Conservation (phyloP, 768 basidiomycete genomes). For the Amanita inopinata region DNA sequence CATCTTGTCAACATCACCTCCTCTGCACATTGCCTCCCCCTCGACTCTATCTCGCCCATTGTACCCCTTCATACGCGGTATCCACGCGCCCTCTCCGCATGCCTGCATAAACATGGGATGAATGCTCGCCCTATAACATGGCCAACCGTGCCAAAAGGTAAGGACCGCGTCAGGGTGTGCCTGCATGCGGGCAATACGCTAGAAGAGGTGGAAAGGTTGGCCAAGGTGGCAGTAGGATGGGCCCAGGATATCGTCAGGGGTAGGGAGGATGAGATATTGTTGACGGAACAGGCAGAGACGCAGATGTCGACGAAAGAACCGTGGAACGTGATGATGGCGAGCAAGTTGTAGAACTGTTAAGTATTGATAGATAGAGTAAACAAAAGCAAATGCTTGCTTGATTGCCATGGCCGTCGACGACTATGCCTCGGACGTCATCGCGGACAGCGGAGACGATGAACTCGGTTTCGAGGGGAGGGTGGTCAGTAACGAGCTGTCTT, state of each 20-base stretch:
- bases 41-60: slow-evolving; percentile 66
- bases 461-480: not conserved
- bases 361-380: too few relatives aligned
- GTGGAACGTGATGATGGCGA: slow-evolving; percentile 6
- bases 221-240: slow-evolving; percentile 40
- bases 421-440: slow-evolving; percentile 4
- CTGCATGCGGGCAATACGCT: slow-evolving; percentile 68
- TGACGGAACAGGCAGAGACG: not conserved
- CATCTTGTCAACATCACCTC: slow-evolving; percentile 20
- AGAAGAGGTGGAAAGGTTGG: slow-evolving; percentile 52
- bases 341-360: slow-evolving; percentile 11
- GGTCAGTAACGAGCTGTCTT: not conserved
- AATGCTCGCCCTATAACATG: slow-evolving; percentile 72
- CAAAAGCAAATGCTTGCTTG: too few relatives aligned
- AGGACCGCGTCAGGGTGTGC: slow-evolving; percentile 82
- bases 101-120: slow-evolving; percentile 45
- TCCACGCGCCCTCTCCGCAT: slow-evolving; percentile 66
- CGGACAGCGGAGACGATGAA: slow-evolving; percentile 7
- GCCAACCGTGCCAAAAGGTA: slow-evolving; percentile 86
- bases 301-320: not conserved
- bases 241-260: slow-evolving; percentile 25
- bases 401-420: too few relatives aligned
- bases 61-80: slow-evolving; percentile 73
- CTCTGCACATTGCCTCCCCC: slow-evolving; percentile 1
- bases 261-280: not conserved